These are phyloP conservation scores for Kluyveromyces siamensis DNA, from an alignment of 805 yeast species.

Conservation along the genomic window DNA sequence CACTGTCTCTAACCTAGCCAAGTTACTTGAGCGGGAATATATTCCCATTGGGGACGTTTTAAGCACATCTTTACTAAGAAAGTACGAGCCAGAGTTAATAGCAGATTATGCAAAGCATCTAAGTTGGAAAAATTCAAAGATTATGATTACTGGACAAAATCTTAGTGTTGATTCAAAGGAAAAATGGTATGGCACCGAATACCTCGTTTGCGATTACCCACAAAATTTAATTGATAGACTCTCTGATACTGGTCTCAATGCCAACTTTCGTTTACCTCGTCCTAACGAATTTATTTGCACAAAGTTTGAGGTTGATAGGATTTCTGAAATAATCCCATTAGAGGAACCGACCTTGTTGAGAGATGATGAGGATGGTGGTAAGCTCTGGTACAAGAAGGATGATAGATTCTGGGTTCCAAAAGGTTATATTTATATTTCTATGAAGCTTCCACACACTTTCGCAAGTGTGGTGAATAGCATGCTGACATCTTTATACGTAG, in stretches of 20 bases:
- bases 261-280: conserved; percentile 50
- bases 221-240: conserved; percentile 30
- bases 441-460: conserved; percentile 57
- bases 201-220: conserved; percentile 41
- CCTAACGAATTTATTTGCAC: conserved; percentile 79
- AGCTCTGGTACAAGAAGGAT: conserved; percentile 84
- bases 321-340: conserved; percentile 25
- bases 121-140: conserved; percentile 50
- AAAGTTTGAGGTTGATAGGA: conserved; percentile 53
- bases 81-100: conserved; percentile 50
- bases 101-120: conserved; percentile 40
- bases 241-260: conserved; percentile 21
- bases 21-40: conserved; percentile 43
- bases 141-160: conserved; percentile 44
- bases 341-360: conserved; percentile 59
- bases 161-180: conserved; percentile 48
- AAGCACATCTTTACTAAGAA: conserved; percentile 45
- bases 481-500: conserved; percentile 53
- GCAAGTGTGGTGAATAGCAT: conserved; percentile 51
- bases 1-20: conserved; percentile 65
- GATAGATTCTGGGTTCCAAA: conserved; percentile 86
- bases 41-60: conserved; percentile 62
- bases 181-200: conserved; percentile 88
- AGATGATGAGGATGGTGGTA: conserved; percentile 37
- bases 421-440: conserved; percentile 55